A percentile compares a stretch with the other conserved stretches of the same genome.
Evolutionary conservation across 345 rosid species (phyloP).

Genomic region (Citrus inodora): DNA sequence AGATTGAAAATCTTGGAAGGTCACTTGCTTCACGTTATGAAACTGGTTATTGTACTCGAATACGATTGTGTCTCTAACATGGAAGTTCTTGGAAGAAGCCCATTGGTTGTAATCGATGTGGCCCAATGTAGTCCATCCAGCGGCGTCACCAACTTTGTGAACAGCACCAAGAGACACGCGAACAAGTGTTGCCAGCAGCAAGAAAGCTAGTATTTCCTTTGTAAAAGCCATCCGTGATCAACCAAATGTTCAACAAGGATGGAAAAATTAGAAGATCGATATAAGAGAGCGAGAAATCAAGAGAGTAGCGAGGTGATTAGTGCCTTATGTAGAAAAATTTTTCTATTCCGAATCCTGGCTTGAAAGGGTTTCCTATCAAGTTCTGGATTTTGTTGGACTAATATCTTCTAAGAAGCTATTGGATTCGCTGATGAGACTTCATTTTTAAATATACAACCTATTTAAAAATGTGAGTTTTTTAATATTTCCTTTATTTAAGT

Average conservation of each 20-base stretch:
- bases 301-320: not conserved
- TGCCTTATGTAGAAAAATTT: no score
- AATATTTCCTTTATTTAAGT: no score
- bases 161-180: not conserved
- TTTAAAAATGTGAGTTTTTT: no score
- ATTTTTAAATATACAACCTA: no score
- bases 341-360: no score
- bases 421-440: no score
- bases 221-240: not conserved
- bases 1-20: no score
- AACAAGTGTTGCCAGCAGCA: not conserved
- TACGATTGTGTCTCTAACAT: not conserved
- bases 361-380: no score
- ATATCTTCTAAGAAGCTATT: no score
- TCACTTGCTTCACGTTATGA: not conserved
- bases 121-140: not conserved
- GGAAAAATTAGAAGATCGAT: not conserved
- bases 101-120: not conserved
- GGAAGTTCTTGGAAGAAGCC: constrained; percentile 6
- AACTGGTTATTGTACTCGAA: not conserved
- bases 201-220: not conserved
- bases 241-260: not conserved
- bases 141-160: constrained; percentile 1
- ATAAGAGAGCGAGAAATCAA: not conserved
- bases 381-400: no score